These are phyloP conservation scores for Rhododendron simsii DNA, from an alignment of 148 eudicot species.

Conservation along the genomic window DNA sequence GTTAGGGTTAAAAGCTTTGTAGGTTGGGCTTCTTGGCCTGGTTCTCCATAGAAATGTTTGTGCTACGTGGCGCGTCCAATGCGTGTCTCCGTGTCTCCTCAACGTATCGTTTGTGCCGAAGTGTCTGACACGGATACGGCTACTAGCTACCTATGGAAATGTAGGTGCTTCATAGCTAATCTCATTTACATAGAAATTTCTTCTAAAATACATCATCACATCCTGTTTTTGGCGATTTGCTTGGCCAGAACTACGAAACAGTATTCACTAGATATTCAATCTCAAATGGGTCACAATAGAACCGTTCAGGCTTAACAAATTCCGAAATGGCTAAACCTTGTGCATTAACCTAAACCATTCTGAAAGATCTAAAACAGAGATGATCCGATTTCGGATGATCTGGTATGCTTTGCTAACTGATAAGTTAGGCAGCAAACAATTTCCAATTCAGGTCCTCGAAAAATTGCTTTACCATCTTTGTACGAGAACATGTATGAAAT, in stretches of 20 bases:
- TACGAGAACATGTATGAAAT: neutral
- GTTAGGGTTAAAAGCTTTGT: neutral
- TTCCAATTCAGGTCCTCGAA: neutral
- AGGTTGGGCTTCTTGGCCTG: neutral
- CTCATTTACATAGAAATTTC: neutral
- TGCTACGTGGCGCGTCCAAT: no score
- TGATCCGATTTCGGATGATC: no score
- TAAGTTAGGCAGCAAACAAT: neutral
- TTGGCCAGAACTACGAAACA: neutral
- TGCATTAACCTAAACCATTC: neutral
- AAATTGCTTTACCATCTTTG: neutral
- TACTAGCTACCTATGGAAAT: no score
- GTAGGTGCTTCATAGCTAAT: neutral
- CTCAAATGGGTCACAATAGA: neutral
- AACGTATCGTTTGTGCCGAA: no score
- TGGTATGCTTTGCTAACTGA: neutral
- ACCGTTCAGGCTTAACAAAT: neutral
- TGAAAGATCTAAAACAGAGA: no score
- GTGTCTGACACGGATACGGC: no score
- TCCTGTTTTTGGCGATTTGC: neutral
- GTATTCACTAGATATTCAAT: neutral
- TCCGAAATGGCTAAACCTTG: neutral
- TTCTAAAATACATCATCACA: neutral
- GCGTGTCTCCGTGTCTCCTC: no score
- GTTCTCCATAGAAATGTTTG: no score